These are phyloP conservation scores for Fagopyrum tataricum DNA, from an alignment of 148 eudicot genomes.

Conservation along the genomic window DNA sequence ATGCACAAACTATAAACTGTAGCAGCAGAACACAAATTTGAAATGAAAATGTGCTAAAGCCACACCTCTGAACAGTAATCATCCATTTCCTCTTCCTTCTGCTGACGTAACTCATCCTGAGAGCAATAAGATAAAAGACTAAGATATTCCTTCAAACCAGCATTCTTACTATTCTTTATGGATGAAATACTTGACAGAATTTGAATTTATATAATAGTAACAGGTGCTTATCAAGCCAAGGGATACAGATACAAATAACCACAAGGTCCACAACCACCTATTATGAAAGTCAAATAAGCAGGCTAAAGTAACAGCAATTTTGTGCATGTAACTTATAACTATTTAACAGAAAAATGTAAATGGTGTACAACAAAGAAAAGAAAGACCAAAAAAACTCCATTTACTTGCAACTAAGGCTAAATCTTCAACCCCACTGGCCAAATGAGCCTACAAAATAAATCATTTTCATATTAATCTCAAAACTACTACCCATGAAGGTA, in stretches of 20 bases:
- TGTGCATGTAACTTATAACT: background rate
- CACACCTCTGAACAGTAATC: slow-evolving; percentile 93
- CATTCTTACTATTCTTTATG: background rate
- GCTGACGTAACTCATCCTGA: slow-evolving; percentile 94
- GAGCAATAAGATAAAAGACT: slow-evolving; percentile 14
- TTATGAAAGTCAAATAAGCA: no score
- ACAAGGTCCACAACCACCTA: no score
- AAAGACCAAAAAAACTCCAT: background rate
- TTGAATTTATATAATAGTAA: background rate
- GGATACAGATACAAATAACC: background rate
- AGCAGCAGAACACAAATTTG: background rate
- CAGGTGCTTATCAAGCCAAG: background rate
- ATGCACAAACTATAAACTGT: background rate
- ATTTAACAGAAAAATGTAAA: background rate
- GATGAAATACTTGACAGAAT: background rate
- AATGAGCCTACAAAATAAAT: background rate
- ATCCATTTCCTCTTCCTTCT: slow-evolving; percentile 88
- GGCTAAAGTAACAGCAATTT: no score
- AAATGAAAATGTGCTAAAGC: slow-evolving; percentile 1
- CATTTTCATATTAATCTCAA: background rate
- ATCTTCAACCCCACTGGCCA: background rate
- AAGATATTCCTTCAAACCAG: background rate
- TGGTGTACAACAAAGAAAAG: background rate
- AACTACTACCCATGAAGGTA: background rate
- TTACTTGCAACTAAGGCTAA: background rate